Percentiles rank a stretch among this genome's conserved stretches.
phyloP scores from a whole-genome alignment of 1,139 yeast genomes.

The Saccharomyces uvarum region DNA sequence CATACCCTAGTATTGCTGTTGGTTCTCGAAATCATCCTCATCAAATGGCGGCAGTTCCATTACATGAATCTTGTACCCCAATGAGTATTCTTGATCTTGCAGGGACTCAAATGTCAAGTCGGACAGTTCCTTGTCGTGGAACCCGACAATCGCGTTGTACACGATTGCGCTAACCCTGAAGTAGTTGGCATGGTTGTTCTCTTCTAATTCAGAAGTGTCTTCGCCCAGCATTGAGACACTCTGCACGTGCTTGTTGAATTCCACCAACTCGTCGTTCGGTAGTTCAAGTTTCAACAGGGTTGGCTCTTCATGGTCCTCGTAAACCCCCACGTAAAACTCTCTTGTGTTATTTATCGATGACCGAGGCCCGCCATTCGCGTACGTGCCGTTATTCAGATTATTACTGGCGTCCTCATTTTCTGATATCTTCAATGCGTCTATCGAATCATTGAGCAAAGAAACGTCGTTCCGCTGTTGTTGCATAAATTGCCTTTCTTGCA shows the following conservation, averaged over 20 bases:
- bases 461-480: neutral
- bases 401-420: constrained; percentile 9
- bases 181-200: constrained; percentile 2
- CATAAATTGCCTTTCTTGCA: constrained; percentile 2
- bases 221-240: neutral
- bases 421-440: constrained; percentile 2
- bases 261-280: constrained; percentile 1
- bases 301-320: constrained; percentile 25
- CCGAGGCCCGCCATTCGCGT: constrained; percentile 1
- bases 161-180: constrained; percentile 16
- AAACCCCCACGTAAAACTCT: constrained; percentile 33
- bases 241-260: constrained; percentile 1
- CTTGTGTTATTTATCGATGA: constrained; percentile 19
- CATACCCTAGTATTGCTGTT: constrained; percentile 1
- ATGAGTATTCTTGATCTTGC: constrained; percentile 25
- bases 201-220: constrained; percentile 1
- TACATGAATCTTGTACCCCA: constrained; percentile 23
- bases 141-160: constrained; percentile 29
- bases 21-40: constrained; percentile 7
- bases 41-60: constrained; percentile 22
- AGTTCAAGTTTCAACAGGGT: constrained; percentile 14
- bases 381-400: neutral
- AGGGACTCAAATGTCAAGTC: constrained; percentile 22
- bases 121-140: constrained; percentile 25
- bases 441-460: constrained; percentile 1